These are phyloP conservation scores for Neonothopanus nambi DNA, from an alignment of 1,284 basidiomycete genomes.

Conservation along the genomic window DNA sequence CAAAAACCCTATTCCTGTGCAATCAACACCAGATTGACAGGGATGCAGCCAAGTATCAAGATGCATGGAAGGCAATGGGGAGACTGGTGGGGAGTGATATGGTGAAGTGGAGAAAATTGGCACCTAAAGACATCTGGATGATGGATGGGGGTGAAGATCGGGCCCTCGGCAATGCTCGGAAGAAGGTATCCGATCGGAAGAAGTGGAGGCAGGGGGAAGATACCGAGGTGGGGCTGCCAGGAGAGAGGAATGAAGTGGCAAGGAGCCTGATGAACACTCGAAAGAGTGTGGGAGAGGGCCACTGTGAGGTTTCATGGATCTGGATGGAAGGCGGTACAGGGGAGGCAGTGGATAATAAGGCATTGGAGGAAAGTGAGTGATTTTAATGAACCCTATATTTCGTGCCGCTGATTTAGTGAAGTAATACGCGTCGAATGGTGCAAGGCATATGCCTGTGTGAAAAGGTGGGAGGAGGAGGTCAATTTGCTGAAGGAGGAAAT, in stretches of 20 bases:
- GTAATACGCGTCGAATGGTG: not conserved
- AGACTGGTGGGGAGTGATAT: not conserved
- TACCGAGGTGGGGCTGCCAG: not conserved
- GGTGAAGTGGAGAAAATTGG: not conserved
- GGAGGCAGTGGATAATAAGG: too few relatives aligned
- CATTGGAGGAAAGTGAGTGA: too few relatives aligned
- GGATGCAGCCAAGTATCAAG: not conserved
- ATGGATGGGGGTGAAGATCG: not conserved
- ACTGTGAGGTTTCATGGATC: not conserved
- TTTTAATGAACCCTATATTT: not conserved
- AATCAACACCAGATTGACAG: not conserved
- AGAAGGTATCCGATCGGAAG: not conserved
- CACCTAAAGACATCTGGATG: not conserved
- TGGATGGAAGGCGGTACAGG: not conserved
- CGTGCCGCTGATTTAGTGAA: not conserved
- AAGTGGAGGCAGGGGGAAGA: not conserved
- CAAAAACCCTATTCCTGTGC: not conserved
- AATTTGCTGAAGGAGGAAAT: not conserved
- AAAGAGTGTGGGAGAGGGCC: not conserved
- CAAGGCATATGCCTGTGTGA: not conserved
- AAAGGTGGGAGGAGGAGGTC: not conserved
- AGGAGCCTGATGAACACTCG: not conserved
- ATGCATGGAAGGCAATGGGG: not conserved
- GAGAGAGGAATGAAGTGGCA: not conserved
- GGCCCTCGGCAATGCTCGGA: not conserved